These are phyloP conservation scores for Xylariaceae sp. DNA, from an alignment of 2,329 filamentous ascomycete species.

Conservation along the genomic window DNA sequence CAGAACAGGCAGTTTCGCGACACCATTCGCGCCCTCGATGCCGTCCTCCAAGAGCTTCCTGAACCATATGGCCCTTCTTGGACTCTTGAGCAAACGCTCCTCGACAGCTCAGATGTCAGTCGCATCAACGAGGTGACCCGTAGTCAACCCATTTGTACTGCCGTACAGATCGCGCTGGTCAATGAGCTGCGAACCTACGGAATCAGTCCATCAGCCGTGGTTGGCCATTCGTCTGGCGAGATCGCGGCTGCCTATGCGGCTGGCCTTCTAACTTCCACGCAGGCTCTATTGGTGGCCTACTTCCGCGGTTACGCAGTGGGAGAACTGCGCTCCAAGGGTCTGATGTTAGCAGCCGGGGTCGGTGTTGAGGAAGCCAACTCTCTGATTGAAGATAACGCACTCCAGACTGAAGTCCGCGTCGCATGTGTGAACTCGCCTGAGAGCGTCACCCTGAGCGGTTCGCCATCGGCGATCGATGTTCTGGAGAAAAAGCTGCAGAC, in stretches of 20 bases:
- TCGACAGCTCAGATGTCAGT: conserved; percentile 1
- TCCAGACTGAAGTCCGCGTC: conserved; percentile 4
- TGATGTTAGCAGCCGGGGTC: conserved; percentile 34
- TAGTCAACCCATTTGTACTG: conserved; percentile 35
- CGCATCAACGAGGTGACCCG: conserved; percentile 13
- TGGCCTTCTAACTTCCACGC: conserved; percentile 30
- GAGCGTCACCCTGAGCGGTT: conserved; percentile 29
- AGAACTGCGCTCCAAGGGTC: conserved; percentile 6
- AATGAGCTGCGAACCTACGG: conserved; percentile 24
- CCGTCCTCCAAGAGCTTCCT: conserved; percentile 2
- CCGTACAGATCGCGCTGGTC: conserved; percentile 35
- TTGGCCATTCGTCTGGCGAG: conserved; percentile 45
- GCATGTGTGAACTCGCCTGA: conserved; percentile 33
- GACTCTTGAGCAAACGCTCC: conserved; percentile 23
- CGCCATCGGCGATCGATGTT: not conserved
- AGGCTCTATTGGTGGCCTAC: conserved; percentile 33
- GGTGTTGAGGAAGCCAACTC: not conserved
- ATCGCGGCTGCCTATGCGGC: conserved; percentile 52
- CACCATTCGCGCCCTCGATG: conserved; percentile 29
- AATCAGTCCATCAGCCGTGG: conserved; percentile 10
- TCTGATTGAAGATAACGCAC: conserved; percentile 1
- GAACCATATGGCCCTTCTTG: conserved; percentile 14
- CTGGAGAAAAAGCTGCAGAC: not conserved
- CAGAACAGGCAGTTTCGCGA: conserved; percentile 24
- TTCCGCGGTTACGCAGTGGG: conserved; percentile 28